These are phyloP conservation scores for Trichosporon faecale DNA, from an alignment of 1,284 basidiomycete genomes.

Conservation along the genomic window DNA sequence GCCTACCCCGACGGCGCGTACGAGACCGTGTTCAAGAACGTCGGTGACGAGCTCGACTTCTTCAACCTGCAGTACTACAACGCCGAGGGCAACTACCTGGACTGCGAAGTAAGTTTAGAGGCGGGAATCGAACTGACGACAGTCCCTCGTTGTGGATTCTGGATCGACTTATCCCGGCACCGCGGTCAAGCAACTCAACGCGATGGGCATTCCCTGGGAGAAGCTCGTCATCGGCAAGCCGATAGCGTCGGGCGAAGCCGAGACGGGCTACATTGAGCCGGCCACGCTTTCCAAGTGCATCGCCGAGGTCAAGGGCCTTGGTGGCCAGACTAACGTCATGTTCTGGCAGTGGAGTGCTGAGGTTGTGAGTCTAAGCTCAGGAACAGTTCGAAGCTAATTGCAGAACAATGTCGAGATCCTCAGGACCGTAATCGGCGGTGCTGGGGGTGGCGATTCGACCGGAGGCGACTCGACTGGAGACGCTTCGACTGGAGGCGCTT, in stretches of 20 bases:
- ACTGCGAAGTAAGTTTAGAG: neutral
- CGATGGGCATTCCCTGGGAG: conserved; percentile 37
- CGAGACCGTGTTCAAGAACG: conserved; percentile 33
- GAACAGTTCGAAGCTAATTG: neutral
- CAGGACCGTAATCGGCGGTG: neutral
- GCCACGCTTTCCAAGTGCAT: conserved; percentile 6
- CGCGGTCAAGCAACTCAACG: conserved; percentile 44
- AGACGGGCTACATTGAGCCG: conserved; percentile 17
- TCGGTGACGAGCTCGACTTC: conserved; percentile 39
- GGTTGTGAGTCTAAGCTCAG: neutral
- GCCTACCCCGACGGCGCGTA: conserved; percentile 43
- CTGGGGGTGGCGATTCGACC: neutral
- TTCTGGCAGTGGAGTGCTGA: conserved; percentile 49
- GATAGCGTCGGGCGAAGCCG: conserved; percentile 18
- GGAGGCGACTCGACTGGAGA: neutral
- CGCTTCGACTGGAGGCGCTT: too few relatives aligned
- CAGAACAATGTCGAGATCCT: neutral
- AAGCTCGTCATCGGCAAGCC: conserved; percentile 53
- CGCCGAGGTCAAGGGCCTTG: conserved; percentile 19
- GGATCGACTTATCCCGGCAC: conserved; percentile 26
- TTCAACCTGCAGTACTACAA: conserved; percentile 54
- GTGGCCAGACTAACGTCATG: conserved; percentile 52
- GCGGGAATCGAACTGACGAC: neutral
- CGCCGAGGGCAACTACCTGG: conserved; percentile 34
- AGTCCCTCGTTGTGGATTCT: conserved; percentile 34